These are phyloP conservation scores for Colletotrichum musae DNA, from an alignment of 2,329 filamentous ascomycete species.

Conservation along the genomic window DNA sequence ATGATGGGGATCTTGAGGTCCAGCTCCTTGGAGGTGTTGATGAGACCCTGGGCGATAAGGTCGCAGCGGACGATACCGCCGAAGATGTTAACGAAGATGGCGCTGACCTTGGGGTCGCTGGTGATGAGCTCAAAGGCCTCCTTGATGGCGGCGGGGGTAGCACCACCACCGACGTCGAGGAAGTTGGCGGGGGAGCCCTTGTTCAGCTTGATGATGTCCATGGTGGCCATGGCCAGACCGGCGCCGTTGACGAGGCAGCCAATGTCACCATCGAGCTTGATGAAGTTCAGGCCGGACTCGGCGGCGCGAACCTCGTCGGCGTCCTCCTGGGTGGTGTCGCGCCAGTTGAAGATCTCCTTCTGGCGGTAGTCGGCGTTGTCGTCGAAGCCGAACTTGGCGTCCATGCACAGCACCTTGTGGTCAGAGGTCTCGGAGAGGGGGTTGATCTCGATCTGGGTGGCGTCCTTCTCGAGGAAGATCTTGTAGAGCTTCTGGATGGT, in stretches of 20 bases:
- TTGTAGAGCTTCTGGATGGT: slow-evolving; percentile 99
- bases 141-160: slow-evolving; percentile 95
- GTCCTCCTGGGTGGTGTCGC: slow-evolving; percentile 96
- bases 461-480: slow-evolving; percentile 98
- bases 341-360: slow-evolving; percentile 94
- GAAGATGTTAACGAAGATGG: slow-evolving; percentile 99
- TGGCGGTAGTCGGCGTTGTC: slow-evolving; percentile 99
- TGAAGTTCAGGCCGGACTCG: slow-evolving; percentile 97
- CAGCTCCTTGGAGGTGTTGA: slow-evolving; percentile 94
- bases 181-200: slow-evolving; percentile 97
- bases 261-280: slow-evolving; percentile 99
- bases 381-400: slow-evolving; percentile 98
- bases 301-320: slow-evolving; percentile 95
- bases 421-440: slow-evolving; percentile 98
- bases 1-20: slow-evolving; percentile 98
- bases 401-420: slow-evolving; percentile 99
- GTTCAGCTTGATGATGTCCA: slow-evolving; percentile 99
- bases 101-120: slow-evolving; percentile 96
- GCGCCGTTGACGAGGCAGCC: slow-evolving; percentile 99
- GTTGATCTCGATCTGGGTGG: slow-evolving; percentile 99
- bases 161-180: slow-evolving; percentile 97
- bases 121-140: slow-evolving; percentile 99
- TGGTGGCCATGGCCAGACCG: slow-evolving; percentile 99
- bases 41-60: slow-evolving; percentile 95
- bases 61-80: slow-evolving; percentile 99